Conservation (phyloP, 2,329 filamentous ascomycete genomes). For the Aaosphaeria pasadenensis region DNA sequence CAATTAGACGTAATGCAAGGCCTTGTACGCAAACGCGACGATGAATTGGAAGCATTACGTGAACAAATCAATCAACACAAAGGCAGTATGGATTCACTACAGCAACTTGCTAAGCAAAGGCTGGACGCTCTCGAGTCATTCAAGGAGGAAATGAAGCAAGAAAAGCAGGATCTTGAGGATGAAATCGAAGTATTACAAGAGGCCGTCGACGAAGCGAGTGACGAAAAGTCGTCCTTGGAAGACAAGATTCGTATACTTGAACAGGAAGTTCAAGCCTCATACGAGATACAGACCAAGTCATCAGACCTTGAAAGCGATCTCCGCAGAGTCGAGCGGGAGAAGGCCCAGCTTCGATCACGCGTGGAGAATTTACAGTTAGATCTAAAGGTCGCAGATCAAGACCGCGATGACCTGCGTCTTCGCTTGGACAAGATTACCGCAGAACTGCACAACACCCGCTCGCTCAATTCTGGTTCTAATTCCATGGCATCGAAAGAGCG, state of each 20-base stretch:
- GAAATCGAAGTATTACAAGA: slow-evolving; percentile 50
- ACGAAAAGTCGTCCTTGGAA: slow-evolving; percentile 58
- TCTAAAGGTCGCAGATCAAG: slow-evolving; percentile 32
- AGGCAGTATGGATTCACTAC: slow-evolving; percentile 28
- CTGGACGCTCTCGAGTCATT: slow-evolving; percentile 51
- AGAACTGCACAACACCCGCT: slow-evolving; percentile 55
- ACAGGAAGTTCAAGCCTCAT: slow-evolving; percentile 13
- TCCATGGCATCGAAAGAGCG: slow-evolving; percentile 50
- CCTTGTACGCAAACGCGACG: slow-evolving; percentile 42
- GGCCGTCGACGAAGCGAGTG: slow-evolving; percentile 40
- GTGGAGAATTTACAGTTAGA: slow-evolving; percentile 36
- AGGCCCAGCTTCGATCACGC: slow-evolving; percentile 31
- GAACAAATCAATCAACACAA: slow-evolving; percentile 37
- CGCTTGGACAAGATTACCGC: slow-evolving; percentile 57
- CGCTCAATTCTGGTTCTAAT: slow-evolving; percentile 43
- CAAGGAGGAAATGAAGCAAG: slow-evolving; percentile 44
- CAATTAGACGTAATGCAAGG: slow-evolving; percentile 41
- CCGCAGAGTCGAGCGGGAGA: slow-evolving; percentile 33
- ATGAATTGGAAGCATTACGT: slow-evolving; percentile 55
- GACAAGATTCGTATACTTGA: slow-evolving; percentile 49
- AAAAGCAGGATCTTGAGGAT: slow-evolving; percentile 53
- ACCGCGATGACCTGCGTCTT: slow-evolving; percentile 44
- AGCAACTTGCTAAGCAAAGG: slow-evolving; percentile 33
- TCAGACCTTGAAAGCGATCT: slow-evolving; percentile 36
- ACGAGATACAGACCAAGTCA: slow-evolving; percentile 54